Base-by-base conservation (phyloP, 805 yeast genomes). In the Hanseniaspora mollemarum region DNA sequence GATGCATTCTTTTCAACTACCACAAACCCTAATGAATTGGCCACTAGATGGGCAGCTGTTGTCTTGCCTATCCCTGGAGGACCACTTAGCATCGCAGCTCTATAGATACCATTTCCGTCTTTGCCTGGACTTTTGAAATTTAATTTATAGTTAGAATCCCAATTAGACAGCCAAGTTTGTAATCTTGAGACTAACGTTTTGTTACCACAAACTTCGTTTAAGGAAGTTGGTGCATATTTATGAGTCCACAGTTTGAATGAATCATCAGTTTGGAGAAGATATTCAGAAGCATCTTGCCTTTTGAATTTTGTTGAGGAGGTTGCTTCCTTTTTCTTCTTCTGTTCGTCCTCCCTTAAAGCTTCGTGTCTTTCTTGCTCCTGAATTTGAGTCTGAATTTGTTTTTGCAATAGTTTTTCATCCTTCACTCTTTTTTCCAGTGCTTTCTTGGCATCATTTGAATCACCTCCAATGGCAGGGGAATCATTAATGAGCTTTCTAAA, bases 401-500 rank as follows among this genome's bases (percentile, higher is more conserved):
- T 63, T 15, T 67, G 70, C 66, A 71, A 64, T 53, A 67, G 71
- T 49, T 68, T 66, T 58, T 83, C 87, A 58, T 87, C 92, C 52
- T 75, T 78, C 54, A 76, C 78, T 54, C 80, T 72, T 65, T 86
- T 87, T 41, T 70, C 71, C 54, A 80, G 70, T 1, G 92, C 92
- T 56, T 77, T 78, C 53, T 74, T 75, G 0, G 96, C 97, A 3
- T 70, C 77, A 15, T 68, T 83, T n/a, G 94, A 85, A 40, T 75
- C 76, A 0, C 97, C 97, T 25, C 98, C 98, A 56, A 82, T 87
- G 2, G 80, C 81, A 0, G 98, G 97, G 92, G 90, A 84, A 6
- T 78, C 75, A 21, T 70, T 59, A 42, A 92, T 71, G 55, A 92
- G 70, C 56, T 80, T 78, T 37, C 84, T 66, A 58, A 92, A 87